phyloP scores from a whole-genome alignment of 2,329 filamentous ascomycete species.

The Drechslera avenae region DNA sequence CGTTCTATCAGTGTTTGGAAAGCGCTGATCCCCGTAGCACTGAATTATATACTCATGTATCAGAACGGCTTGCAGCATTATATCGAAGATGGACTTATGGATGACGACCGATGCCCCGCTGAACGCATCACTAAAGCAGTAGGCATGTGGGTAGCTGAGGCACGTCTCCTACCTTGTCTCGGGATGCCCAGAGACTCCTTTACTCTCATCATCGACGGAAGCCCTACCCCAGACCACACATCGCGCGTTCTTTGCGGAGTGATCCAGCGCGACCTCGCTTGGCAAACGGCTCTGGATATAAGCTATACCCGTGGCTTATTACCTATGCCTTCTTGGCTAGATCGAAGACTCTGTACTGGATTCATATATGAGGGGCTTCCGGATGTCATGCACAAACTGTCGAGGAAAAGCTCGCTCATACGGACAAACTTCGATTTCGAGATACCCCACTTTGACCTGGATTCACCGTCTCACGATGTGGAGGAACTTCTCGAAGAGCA shows the following conservation, averaged over 20 bases:
- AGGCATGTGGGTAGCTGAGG: too few species aligned
- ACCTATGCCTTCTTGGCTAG: background rate
- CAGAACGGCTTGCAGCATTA: background rate
- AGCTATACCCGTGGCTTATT: background rate
- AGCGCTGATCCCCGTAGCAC: background rate
- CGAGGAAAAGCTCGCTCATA: background rate
- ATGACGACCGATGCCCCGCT: too few species aligned
- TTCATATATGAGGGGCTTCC: background rate
- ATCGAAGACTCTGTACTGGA: background rate
- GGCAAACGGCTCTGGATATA: background rate
- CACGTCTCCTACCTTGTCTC: too few species aligned
- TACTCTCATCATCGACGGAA: slow-evolving; percentile 12
- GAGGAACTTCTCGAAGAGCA: background rate
- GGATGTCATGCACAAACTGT: background rate
- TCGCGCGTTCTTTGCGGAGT: background rate
- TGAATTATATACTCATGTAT: fast-evolving
- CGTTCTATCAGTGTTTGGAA: slow-evolving; percentile 5
- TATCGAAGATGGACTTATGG: background rate
- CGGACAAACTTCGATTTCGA: too few species aligned
- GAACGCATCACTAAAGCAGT: too few species aligned
- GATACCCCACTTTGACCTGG: background rate
- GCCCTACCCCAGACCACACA: background rate
- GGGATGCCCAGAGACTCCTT: background rate
- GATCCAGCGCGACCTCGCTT: background rate
- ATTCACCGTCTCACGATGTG: background rate